Evolutionary conservation across 1,284 basidiomycete species (phyloP).

Genomic region (Ustilago xerochloae): DNA sequence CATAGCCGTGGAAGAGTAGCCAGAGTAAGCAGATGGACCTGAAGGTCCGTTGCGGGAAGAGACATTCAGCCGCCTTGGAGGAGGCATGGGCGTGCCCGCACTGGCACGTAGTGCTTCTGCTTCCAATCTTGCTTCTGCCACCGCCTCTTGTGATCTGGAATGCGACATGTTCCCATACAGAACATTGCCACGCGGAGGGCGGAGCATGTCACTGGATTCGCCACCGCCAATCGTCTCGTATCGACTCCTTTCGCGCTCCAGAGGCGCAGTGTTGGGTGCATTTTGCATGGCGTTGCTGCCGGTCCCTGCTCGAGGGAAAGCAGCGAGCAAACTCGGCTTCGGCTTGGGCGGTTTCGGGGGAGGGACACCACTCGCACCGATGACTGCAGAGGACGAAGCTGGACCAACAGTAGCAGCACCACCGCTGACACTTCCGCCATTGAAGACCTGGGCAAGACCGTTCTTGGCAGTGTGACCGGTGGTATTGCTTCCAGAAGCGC

Average conservation of each 20-base stretch:
- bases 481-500: conserved; percentile 16
- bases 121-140: conserved; percentile 23
- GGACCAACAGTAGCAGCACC: conserved; percentile 17
- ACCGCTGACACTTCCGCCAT: conserved; percentile 5
- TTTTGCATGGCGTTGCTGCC: neutral
- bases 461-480: conserved; percentile 17
- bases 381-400: conserved; percentile 5
- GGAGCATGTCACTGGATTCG: too few relatives aligned
- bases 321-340: conserved; percentile 33
- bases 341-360: conserved; percentile 41
- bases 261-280: conserved; percentile 10
- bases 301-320: conserved; percentile 20
- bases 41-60: neutral
- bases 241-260: neutral
- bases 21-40: neutral
- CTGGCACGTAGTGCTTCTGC: conserved; percentile 35
- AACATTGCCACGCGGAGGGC: too few relatives aligned
- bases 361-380: conserved; percentile 5
- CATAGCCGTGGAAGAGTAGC: conserved; percentile 3
- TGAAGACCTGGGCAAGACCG: conserved; percentile 31
- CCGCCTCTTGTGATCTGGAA: conserved; percentile 34
- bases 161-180: conserved; percentile 21
- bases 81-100: conserved; percentile 41
- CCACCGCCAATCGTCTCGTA: neutral
- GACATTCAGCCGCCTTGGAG: conserved; percentile 25